phyloP scores from a whole-genome alignment of 2,329 filamentous ascomycete genomes.

The Polytolypa hystricis region DNA sequence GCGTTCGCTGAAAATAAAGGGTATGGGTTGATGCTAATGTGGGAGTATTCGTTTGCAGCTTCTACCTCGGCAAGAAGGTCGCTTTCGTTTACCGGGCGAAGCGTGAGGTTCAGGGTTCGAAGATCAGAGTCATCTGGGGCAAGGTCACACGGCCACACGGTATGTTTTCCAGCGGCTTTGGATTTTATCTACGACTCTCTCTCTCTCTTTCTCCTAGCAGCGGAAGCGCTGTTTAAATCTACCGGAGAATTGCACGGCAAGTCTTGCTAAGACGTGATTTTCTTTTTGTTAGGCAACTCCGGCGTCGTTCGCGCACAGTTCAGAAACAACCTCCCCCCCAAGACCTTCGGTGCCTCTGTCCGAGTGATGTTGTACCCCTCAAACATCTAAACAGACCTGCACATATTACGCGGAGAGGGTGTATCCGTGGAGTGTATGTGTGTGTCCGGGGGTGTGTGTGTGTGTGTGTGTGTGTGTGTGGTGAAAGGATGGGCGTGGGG shows the following conservation, averaged over 20 bases:
- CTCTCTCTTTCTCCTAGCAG: too few species aligned
- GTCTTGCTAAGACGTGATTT: too few species aligned
- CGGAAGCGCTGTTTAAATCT: too few species aligned
- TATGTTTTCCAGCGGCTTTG: slow-evolving; percentile 44
- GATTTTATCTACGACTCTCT: too few species aligned
- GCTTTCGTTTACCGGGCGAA: slow-evolving; percentile 96
- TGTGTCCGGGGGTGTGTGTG: not conserved
- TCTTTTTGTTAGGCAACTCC: slow-evolving; percentile 62
- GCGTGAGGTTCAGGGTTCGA: slow-evolving; percentile 91
- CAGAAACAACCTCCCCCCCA: slow-evolving; percentile 86
- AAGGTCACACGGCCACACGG: slow-evolving; percentile 94
- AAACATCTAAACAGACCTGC: slow-evolving; percentile 79
- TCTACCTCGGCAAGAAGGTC: slow-evolving; percentile 98
- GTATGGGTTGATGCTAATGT: slow-evolving; percentile 5
- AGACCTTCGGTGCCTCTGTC: slow-evolving; percentile 92
- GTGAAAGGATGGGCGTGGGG: too few species aligned
- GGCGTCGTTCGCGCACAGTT: slow-evolving; percentile 98
- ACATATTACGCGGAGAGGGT: too few species aligned
- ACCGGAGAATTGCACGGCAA: too few species aligned
- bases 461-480: not conserved
- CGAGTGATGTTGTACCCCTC: slow-evolving; percentile 97
- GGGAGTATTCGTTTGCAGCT: slow-evolving; percentile 43
- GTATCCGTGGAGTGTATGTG: too few species aligned
- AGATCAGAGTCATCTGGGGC: slow-evolving; percentile 99
- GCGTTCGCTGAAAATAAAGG: slow-evolving; percentile 32